Percentiles rank a stretch among this genome's conserved stretches.
Evolutionary conservation across 192 early-diverging fungal species (phyloP).

Genomic region (Lunasporangiospora selenospora): DNA sequence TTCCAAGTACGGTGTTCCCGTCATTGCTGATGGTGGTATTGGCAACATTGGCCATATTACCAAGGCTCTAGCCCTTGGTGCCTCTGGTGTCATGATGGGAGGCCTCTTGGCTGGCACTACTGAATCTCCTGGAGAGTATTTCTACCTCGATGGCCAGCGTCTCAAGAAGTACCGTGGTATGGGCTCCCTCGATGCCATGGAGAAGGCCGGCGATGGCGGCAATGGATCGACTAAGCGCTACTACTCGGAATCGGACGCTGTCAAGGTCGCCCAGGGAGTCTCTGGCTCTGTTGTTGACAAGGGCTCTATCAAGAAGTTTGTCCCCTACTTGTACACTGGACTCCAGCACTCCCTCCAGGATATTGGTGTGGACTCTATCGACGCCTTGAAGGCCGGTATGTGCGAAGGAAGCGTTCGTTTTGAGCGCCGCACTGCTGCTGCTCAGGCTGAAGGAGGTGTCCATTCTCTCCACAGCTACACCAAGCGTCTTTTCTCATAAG

Average conservation of each 20-base stretch:
- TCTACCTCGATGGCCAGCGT: slow-evolving; percentile 96
- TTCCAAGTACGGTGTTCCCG: slow-evolving; percentile 91
- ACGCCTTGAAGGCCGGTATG: slow-evolving; percentile 73
- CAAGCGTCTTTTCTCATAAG: slow-evolving; percentile 49
- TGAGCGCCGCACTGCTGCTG: slow-evolving; percentile 93
- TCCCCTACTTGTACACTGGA: slow-evolving; percentile 91
- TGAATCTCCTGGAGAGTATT: slow-evolving; percentile 98
- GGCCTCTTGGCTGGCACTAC: slow-evolving; percentile 93
- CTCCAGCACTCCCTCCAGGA: slow-evolving; percentile 98
- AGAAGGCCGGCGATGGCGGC: slow-evolving; percentile 70
- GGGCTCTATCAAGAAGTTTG: slow-evolving; percentile 93
- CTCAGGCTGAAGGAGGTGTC: slow-evolving; percentile 97
- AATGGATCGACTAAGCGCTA: slow-evolving; percentile 90
- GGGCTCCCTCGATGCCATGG: slow-evolving; percentile 99
- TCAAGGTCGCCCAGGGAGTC: slow-evolving; percentile 99
- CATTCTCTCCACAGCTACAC: slow-evolving; percentile 63
- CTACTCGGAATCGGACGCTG: slow-evolving; percentile 94
- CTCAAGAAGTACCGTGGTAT: slow-evolving; percentile 99
- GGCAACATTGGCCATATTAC: slow-evolving; percentile 97
- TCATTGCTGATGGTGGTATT: slow-evolving; percentile 98
- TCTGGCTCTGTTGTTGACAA: slow-evolving; percentile 97
- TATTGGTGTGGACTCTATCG: slow-evolving; percentile 82
- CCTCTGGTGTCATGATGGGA: slow-evolving; percentile 99
- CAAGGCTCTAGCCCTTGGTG: slow-evolving; percentile 94
- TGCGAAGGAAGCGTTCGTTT: slow-evolving; percentile 82